phyloP scores from a whole-genome alignment of 371 early-diverging fungal species.

The Funneliformis caledonium region DNA sequence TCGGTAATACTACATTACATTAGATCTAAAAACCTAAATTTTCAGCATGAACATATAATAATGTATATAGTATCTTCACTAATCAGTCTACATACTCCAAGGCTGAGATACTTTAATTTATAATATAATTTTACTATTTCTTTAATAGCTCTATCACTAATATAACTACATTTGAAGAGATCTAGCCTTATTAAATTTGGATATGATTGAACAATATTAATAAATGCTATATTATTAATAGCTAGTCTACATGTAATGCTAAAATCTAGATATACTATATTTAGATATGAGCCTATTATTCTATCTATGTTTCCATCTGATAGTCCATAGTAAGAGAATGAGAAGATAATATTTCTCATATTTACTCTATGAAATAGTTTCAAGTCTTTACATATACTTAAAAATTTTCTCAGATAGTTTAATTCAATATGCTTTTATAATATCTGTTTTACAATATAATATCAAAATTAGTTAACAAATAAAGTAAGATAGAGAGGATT shows the following conservation, averaged over 20 bases:
- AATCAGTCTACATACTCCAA: background rate
- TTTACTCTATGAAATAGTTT: conserved; percentile 1
- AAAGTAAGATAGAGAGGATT: conserved; percentile 10
- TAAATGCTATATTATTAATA: conserved; percentile 7
- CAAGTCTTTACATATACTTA: background rate
- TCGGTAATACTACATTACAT: background rate
- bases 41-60: conserved; percentile 9
- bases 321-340: background rate
- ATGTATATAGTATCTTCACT: background rate
- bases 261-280: conserved; percentile 32
- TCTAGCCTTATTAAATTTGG: background rate
- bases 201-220: conserved; percentile 15
- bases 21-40: conserved; percentile 12
- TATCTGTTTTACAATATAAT: background rate
- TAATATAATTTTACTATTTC: background rate
- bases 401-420: background rate
- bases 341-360: background rate
- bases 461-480: conserved; percentile 25
- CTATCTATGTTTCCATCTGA: background rate
- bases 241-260: background rate
- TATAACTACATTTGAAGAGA: background rate
- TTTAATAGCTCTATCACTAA: background rate
- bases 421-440: conserved; percentile 12
- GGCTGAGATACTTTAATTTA: conserved; percentile 3
- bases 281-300: background rate